phyloP scores from a whole-genome alignment of 306 rosid genomes.

The Sechiopsis laciniata region DNA sequence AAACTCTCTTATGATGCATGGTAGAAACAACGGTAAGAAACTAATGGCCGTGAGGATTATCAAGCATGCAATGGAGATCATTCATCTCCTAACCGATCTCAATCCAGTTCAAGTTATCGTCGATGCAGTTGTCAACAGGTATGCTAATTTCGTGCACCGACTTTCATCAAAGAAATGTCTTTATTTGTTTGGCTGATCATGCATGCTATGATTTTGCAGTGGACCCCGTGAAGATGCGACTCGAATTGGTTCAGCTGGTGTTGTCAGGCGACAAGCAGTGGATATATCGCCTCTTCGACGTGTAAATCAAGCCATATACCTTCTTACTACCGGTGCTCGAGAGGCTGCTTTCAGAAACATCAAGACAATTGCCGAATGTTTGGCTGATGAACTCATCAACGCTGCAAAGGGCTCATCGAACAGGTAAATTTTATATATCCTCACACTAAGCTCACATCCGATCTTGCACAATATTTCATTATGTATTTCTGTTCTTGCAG shows the following conservation, averaged over 20 bases:
- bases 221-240: slow-evolving; percentile 1
- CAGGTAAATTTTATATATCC: not conserved
- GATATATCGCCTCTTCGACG: not conserved
- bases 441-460: not conserved
- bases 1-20: slow-evolving; percentile 2
- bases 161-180: not conserved
- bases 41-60: slow-evolving; percentile 9
- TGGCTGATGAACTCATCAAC: slow-evolving; percentile 5
- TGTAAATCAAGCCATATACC: not conserved
- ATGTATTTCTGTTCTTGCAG: not conserved
- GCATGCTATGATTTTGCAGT: not conserved
- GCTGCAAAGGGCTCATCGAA: not conserved
- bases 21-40: not conserved
- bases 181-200: not conserved
- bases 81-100: not conserved
- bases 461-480: not conserved
- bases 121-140: slow-evolving; percentile 9
- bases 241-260: slow-evolving; percentile 10
- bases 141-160: not conserved
- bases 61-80: slow-evolving; percentile 8
- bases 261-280: slow-evolving; percentile 4
- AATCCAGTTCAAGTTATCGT: slow-evolving; percentile 3
- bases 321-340: not conserved
- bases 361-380: not conserved
- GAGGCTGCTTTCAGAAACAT: slow-evolving; percentile 9